Evolutionary conservation across 2,329 filamentous ascomycete genomes (phyloP), one percentile per base, ranked within the genome.

Genomic region (Xylariaceae sp.): DNA sequence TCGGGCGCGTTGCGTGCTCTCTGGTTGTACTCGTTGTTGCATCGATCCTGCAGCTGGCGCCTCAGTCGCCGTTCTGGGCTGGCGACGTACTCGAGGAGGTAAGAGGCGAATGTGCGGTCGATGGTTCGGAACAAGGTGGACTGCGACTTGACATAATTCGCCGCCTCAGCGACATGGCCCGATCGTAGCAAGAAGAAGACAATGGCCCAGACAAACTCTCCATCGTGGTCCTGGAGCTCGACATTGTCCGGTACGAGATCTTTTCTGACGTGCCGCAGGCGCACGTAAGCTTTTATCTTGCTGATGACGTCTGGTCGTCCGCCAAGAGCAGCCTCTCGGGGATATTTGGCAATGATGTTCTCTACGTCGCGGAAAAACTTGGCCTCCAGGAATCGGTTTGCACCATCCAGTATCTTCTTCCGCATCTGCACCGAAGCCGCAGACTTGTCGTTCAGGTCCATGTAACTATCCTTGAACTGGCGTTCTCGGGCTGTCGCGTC

Each of bases 241-340:
- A 82, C 78, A 46, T 83, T 86, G 57, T 94, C 86, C 2, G 83
- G 80, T 2, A 85, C 85, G 30, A 97, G 74, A 56, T 94, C 88
- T 63, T 89, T 94, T 43, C 88, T 79, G 2, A 78, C 74, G 29
- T 82, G 77, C 44, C 86, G 81, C 41, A 96, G 73, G 34, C 89
- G 81, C 51, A 98, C 87, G 57, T 90, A 98, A 6, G 88, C 92
- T 56, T 87, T 87, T 56, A 96, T 83, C 66, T 94, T 94, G 69
- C 86, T 94, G 50, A 89, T 75, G 15, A 88, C 78, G 38, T 89
- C 88, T 1, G 92, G 92, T 28, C 88, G 78, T 48, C 92, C 92
- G 43, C 92, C 92, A 29, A 95, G 75, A 57, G 86, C 86, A 19
- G 92, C 90, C 58, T 96, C 89, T 39, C 83, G 79, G 2, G 89